Conservation (phyloP, 495 filamentous ascomycete species). For the Xylaria castorea region DNA sequence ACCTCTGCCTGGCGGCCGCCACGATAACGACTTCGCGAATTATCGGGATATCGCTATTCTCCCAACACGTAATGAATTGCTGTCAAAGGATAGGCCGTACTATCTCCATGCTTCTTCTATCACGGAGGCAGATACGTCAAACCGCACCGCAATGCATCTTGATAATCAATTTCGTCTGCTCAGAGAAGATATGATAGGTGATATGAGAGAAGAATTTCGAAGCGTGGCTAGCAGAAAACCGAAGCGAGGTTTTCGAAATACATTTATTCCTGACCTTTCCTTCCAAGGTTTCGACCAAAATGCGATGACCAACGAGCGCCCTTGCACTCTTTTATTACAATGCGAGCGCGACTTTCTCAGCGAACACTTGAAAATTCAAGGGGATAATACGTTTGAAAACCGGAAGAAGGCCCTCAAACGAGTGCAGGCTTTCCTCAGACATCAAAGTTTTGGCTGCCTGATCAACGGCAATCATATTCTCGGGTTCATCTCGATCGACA, state of each 20-base stretch:
- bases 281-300: conserved; percentile 37
- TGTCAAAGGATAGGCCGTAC: conserved; percentile 63
- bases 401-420: conserved; percentile 57
- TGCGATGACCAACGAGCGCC: conserved; percentile 34
- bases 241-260: conserved; percentile 37
- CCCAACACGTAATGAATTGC: conserved; percentile 74
- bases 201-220: conserved; percentile 67
- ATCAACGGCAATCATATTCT: conserved; percentile 57
- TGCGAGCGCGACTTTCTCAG: conserved; percentile 44
- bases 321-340: conserved; percentile 54
- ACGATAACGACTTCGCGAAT: conserved; percentile 77
- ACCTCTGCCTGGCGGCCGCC: conserved; percentile 66
- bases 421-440: conserved; percentile 59
- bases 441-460: conserved; percentile 68
- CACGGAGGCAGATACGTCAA: conserved; percentile 37
- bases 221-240: conserved; percentile 47
- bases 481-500: conserved; percentile 67
- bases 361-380: conserved; percentile 41
- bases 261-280: conserved; percentile 36
- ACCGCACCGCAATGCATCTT: conserved; percentile 60
- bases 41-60: conserved; percentile 68
- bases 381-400: conserved; percentile 30
- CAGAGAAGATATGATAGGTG: conserved; percentile 75
- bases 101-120: conserved; percentile 58
- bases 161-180: conserved; percentile 84